These are phyloP conservation scores for Thielaviopsis ethacetica DNA, from an alignment of 2,329 filamentous ascomycete species.

Conservation along the genomic window DNA sequence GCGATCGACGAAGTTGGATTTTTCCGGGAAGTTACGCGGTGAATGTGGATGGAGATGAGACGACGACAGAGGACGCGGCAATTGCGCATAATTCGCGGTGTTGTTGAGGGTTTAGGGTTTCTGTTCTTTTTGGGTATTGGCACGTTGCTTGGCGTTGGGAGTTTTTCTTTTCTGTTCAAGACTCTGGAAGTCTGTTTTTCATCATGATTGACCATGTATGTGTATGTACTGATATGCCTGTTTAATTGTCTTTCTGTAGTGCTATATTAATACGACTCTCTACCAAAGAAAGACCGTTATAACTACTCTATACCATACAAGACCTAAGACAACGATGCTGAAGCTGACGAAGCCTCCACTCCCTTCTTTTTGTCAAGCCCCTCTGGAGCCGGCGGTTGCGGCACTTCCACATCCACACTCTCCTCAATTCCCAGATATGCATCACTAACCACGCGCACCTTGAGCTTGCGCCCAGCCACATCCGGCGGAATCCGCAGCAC, in stretches of 20 bases:
- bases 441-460: constrained; percentile 70
- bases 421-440: constrained; percentile 64
- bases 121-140: not conserved
- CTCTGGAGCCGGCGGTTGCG: constrained; percentile 24
- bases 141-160: not conserved
- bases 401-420: constrained; percentile 33
- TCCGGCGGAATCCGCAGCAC: constrained; percentile 24
- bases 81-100: constrained; percentile 12
- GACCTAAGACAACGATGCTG: not conserved
- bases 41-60: constrained; percentile 31
- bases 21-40: constrained; percentile 39
- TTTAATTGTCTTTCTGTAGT: too few species aligned
- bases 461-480: constrained; percentile 39
- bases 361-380: constrained; percentile 10
- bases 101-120: constrained; percentile 13
- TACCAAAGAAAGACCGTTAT: too few species aligned
- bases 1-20: constrained; percentile 42
- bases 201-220: not conserved
- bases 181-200: not conserved
- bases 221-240: too few species aligned
- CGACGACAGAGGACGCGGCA: constrained; percentile 16
- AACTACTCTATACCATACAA: too few species aligned
- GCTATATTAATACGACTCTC: too few species aligned
- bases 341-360: not conserved
- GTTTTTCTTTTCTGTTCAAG: not conserved